Base-by-base conservation (phyloP, 345 rosid genomes). In the rapeseed (Brassica napus) region DNA sequence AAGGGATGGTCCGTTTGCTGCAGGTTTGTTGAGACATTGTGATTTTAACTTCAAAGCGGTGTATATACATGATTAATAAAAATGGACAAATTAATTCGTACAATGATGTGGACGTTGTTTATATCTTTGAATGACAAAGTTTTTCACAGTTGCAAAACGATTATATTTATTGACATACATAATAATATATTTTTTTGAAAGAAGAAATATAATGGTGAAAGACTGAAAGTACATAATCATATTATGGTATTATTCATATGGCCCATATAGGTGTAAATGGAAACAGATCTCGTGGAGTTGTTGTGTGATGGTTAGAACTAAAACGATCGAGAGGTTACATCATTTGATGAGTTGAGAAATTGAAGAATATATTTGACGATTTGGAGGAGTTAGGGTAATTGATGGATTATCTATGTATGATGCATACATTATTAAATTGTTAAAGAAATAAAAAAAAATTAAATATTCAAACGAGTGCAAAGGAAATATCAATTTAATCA, bases 51-150 rank as follows among this genome's bases (percentile, higher is more conserved):
- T 62, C 34, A 4, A 49, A n/a, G 18, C 55, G 18, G 54, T 37
- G 32, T 28, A 4, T 1, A 4, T 62, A 71, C 28, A 15, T 78
- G 58, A 37, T 39, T 65, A 16, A 5, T 23, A 63, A 26, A 7
- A 54, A 21, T 62, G 24, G 47, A 64, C 23, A 39, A 12, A 64
- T 11, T 16, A 4, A 63, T n/a, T 52, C 57, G 32, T 77, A 63
- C 81, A 64, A 71, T 64, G 71, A 64, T 78, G 44, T 71, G 34
- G 10, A 52, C 63, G 28, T 15, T 63, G 39, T 70, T 47, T 34
- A 24, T 32, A 54, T 21, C 18, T 24, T 24, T 35, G 30, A 39
- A 26, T 3, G 44, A 5, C 18, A 12, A 49, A 49, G 6, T 1
- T 12, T 12, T 49, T n/a, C 55, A 49, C 18, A 49, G 55, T 14